A percentile compares a stretch with the other conserved stretches of the same genome.
Conservation (phyloP, 768 basidiomycete species). For the Strobilomyces dryophilus region DNA sequence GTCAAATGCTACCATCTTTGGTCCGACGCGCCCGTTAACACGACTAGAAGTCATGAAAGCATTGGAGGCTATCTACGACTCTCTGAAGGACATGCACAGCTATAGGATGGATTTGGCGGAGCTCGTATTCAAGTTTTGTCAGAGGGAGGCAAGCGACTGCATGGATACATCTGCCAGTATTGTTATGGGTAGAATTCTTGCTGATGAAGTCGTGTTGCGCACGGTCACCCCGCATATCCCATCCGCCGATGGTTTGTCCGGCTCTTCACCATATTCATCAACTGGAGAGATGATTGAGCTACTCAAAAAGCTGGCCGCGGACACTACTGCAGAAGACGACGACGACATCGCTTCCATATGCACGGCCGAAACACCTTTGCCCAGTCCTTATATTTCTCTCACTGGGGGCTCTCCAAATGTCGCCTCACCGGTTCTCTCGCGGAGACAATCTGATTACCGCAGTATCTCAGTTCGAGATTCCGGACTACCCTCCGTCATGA, state of each 20-base stretch:
- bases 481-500: constrained; percentile 57
- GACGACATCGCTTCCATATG: constrained; percentile 40
- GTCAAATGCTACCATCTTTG: constrained; percentile 43
- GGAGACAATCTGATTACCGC: constrained; percentile 55
- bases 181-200: constrained; percentile 55
- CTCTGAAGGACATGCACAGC: constrained; percentile 62
- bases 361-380: constrained; percentile 39
- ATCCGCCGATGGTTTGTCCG: constrained; percentile 7
- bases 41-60: constrained; percentile 53
- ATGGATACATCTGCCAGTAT: constrained; percentile 28
- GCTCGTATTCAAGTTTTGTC: constrained; percentile 52
- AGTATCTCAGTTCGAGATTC: constrained; percentile 40
- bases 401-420: constrained; percentile 30
- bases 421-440: constrained; percentile 52
- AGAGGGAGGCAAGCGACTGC: constrained; percentile 27
- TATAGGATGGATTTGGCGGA: constrained; percentile 56
- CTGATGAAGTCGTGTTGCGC: constrained; percentile 62
- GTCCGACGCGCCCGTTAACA: constrained; percentile 45
- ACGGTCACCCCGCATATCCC: constrained; percentile 37
- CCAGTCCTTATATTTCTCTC: constrained; percentile 27
- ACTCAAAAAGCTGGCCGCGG: constrained; percentile 37
- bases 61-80: constrained; percentile 56
- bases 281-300: constrained; percentile 36
- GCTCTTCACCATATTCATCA: constrained; percentile 18
- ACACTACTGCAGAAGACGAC: constrained; percentile 35